Base-by-base conservation (phyloP, 192 early-diverging fungal genomes). In the Powellomyces hirtus region DNA sequence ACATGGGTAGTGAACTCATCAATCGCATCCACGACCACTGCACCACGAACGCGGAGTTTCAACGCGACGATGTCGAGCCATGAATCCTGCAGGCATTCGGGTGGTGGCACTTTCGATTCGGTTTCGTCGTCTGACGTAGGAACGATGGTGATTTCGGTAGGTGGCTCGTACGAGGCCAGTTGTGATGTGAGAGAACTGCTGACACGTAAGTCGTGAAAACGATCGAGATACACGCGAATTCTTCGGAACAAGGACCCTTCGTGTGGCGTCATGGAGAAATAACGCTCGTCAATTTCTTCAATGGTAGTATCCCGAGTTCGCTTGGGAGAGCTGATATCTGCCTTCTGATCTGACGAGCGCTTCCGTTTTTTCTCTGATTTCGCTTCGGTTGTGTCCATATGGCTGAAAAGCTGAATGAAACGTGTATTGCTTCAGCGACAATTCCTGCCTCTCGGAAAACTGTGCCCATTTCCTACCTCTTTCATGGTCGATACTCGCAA, bases 401-500 rank as follows among this genome's bases (percentile, higher is more conserved):
- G 27, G 55, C 20, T 52, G 37, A 57, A 31, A 38, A 64, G 40
- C 34, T 18, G 37, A 1, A 5, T 20, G 45, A 4, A 26, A 16
- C 35, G 37, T 30, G 4, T 30, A 78, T 37, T 20, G 10, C 38
- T 2, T 18, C 33, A 42, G n/a, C n/a, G n/a, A n/a, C n/a, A n/a
- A n/a, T n/a, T n/a, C n/a, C n/a, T n/a, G n/a, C n/a, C n/a, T n/a
- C n/a, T n/a, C n/a, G n/a, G n/a, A n/a, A 74, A 74, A 75, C 38
- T 50, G 77, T 89, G 88, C 71, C n/a, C n/a, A n/a, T n/a, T n/a
- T n/a, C n/a, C n/a, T n/a, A n/a, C n/a, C n/a, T 90, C 85, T 63
- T 79, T 70, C 29, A 93, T 66, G 1, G 59, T 69, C 20, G 73
- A 70, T 4, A 60, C 68, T 27, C 77, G 81, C 0, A 89, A 63